Evolutionary conservation across 108 stramenopile genomes (phyloP).

Genomic region (Discostella pseudostelligera): DNA sequence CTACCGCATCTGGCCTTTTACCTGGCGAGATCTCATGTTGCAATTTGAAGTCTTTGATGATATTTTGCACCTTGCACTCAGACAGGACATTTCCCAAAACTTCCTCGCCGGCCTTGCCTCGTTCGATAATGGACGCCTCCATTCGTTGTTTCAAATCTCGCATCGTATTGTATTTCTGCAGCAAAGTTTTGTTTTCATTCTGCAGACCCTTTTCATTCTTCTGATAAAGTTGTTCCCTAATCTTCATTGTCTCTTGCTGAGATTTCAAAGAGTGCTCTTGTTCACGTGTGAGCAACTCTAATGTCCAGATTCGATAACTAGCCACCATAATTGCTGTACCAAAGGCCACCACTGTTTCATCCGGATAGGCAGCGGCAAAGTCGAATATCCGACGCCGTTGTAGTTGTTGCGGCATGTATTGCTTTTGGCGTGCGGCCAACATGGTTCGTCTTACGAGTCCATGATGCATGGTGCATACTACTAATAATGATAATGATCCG

Average conservation of each 20-base stretch:
- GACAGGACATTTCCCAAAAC: background rate
- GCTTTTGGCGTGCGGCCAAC: background rate
- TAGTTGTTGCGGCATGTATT: background rate
- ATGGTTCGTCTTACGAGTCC: slow-evolving; percentile 2
- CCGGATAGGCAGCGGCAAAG: background rate
- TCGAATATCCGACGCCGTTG: slow-evolving; percentile 6
- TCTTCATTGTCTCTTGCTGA: background rate
- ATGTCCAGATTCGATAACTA: background rate
- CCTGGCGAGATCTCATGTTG: background rate
- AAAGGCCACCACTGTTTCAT: background rate
- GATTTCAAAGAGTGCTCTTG: background rate
- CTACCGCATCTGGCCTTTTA: slow-evolving; percentile 4
- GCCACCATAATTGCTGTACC: background rate
- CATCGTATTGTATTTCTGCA: background rate
- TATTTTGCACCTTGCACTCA: background rate
- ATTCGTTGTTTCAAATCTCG: background rate
- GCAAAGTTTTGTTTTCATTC: background rate
- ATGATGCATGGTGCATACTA: background rate
- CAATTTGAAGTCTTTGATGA: background rate
- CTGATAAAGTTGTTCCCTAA: background rate
- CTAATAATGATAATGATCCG: too few relatives aligned
- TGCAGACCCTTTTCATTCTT: background rate
- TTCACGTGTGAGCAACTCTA: background rate
- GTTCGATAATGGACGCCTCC: slow-evolving; percentile 1
- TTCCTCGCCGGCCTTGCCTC: background rate